A percentile compares a stretch with the other conserved stretches of the same genome.
These are phyloP conservation scores for Vitis hybrid DNA, from an alignment of 177 flowering plant species.

Conservation along the genomic window DNA sequence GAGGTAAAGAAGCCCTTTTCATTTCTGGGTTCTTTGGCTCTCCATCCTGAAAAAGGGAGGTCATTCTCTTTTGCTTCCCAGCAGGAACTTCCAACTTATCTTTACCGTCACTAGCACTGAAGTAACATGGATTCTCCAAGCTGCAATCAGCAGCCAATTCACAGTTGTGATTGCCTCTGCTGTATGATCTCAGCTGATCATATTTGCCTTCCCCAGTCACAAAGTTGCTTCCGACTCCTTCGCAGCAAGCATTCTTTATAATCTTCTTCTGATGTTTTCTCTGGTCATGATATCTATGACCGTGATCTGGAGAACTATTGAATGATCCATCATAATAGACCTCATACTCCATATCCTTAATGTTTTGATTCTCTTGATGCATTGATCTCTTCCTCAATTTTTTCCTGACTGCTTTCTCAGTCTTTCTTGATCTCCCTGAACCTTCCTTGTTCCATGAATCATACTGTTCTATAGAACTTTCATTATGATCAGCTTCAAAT, in stretches of 20 bases:
- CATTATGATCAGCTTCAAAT: constrained; percentile 1
- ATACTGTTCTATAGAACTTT: not conserved
- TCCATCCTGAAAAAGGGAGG: not conserved
- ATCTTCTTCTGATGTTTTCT: constrained; percentile 25
- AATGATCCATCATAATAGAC: constrained; percentile 19
- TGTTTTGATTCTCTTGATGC: constrained; percentile 10
- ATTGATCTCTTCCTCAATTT: constrained; percentile 30
- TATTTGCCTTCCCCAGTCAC: not conserved
- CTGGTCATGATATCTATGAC: constrained; percentile 5
- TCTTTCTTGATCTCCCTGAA: constrained; percentile 23
- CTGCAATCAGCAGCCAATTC: constrained; percentile 15
- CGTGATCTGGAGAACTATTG: constrained; percentile 7
- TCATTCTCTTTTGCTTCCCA: constrained; percentile 1
- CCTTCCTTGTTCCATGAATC: constrained; percentile 19
- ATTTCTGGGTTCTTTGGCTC: not conserved
- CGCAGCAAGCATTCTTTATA: not conserved
- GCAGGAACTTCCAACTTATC: not conserved
- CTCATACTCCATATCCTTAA: constrained; percentile 18
- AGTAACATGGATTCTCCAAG: constrained; percentile 29
- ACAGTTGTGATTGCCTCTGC: not conserved
- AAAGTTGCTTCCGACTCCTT: constrained; percentile 1
- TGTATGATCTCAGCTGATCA: not conserved
- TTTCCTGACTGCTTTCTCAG: constrained; percentile 20
- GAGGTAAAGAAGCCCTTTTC: not conserved
- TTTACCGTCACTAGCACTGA: constrained; percentile 3